Base-by-base conservation (phyloP, 352 stramenopile species). In the Globisporangium nagaii region DNA sequence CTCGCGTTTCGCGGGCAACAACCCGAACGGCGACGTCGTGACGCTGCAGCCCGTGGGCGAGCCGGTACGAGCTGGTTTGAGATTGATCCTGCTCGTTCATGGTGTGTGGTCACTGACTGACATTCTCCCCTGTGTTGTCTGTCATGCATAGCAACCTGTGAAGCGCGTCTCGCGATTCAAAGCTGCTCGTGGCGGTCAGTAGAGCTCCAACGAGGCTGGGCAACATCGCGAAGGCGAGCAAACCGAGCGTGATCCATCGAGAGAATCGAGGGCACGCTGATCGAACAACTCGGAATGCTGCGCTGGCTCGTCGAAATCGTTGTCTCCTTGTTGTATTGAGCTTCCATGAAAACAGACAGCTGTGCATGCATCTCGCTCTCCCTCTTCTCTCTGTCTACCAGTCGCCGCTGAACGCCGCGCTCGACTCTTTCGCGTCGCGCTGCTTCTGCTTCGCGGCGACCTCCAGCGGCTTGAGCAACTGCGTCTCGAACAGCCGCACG, bases 161-260 rank as follows among this genome's bases (percentile, higher is more conserved):
- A 86, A 92, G 60, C 80, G 84, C 30, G 84, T 95, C 1, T 95
- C 84, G 10, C 76, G 84, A 30, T 95, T 95, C 50, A 84, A 86
- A 76, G 79, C 77, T 3, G 66, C 83, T 8, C 70, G 81, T 24
- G 42, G 34, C 1, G 49, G 49, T 25, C 49, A 57, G 13, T 53
- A 53, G 35, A n/a, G 17, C 2, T 15, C 2, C 12, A 5, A 49
- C 10, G 8, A 17, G 17, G 2, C 43, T 6, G n/a, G n/a, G n/a
- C n/a, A n/a, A n/a, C n/a, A n/a, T n/a, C n/a, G n/a, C n/a, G n/a
- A n/a, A n/a, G n/a, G n/a, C n/a, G n/a, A n/a, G n/a, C n/a, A n/a
- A n/a, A n/a, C n/a, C n/a, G n/a, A n/a, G n/a, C n/a, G n/a, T n/a
- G n/a, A n/a, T n/a, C n/a, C n/a, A n/a, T n/a, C n/a, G n/a, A n/a